Evolutionary conservation across 2,329 filamentous ascomycete genomes (phyloP).

Genomic region (Hirsutella rhossiliensis): DNA sequence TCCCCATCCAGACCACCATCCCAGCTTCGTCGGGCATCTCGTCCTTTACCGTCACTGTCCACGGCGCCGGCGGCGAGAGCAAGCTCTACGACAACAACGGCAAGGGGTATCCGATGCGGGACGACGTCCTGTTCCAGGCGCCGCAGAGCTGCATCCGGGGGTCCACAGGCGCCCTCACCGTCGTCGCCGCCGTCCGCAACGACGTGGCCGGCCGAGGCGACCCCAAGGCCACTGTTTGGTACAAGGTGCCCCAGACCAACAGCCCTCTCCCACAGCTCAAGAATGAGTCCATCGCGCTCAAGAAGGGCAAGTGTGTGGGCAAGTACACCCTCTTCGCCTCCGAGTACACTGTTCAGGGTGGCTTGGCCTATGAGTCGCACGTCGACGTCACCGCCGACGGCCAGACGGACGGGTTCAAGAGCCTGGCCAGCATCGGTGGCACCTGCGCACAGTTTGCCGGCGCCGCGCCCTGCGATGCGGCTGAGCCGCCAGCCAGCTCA

Average conservation of each 20-base stretch:
- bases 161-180: constrained; percentile 27
- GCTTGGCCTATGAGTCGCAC: constrained; percentile 29
- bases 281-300: constrained; percentile 25
- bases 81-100: constrained; percentile 45
- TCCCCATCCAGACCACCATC: constrained; percentile 37
- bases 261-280: constrained; percentile 30
- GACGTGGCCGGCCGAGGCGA: constrained; percentile 29
- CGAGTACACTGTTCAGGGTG: constrained; percentile 30
- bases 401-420: constrained; percentile 35
- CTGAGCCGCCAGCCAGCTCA: constrained; percentile 3
- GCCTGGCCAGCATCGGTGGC: constrained; percentile 28
- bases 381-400: constrained; percentile 31
- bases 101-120: constrained; percentile 38
- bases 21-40: constrained; percentile 47
- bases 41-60: constrained; percentile 43
- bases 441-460: constrained; percentile 29
- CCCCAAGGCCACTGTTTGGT: constrained; percentile 25
- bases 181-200: constrained; percentile 37
- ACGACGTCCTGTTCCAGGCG: constrained; percentile 40
- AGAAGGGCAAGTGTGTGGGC: constrained; percentile 30
- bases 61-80: constrained; percentile 31
- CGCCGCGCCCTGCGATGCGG: constrained; percentile 15
- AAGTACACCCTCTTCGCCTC: constrained; percentile 35
- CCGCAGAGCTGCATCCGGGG: constrained; percentile 44
- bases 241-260: constrained; percentile 26